phyloP scores from a whole-genome alignment of 257 asterid genomes.

The Penstemon eatonii region DNA sequence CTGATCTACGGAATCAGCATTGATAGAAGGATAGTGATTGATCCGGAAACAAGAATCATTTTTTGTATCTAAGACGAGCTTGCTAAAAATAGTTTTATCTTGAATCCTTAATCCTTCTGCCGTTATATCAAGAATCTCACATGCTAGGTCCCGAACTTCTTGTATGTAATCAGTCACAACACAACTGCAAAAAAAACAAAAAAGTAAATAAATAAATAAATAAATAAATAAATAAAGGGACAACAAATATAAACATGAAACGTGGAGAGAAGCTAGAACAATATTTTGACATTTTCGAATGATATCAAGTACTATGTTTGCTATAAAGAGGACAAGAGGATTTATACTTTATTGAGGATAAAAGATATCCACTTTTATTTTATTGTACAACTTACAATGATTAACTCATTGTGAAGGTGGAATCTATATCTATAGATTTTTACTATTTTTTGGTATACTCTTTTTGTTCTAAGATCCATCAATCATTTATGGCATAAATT shows the following conservation, averaged over 20 bases:
- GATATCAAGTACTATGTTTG: conserved; percentile 23
- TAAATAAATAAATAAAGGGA: too few species aligned
- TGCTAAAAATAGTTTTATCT: conserved; percentile 47
- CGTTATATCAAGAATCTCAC: conserved; percentile 65
- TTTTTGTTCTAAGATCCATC: too few species aligned
- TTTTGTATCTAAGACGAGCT: conserved; percentile 45
- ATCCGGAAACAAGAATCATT: conserved; percentile 79
- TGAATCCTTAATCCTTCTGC: conserved; percentile 51
- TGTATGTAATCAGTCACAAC: conserved; percentile 56
- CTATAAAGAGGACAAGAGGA: conserved; percentile 2
- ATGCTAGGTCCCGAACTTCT: conserved; percentile 52
- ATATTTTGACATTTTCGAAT: conserved; percentile 17
- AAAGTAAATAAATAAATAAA: too few species aligned
- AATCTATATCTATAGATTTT: neutral
- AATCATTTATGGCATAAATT: too few species aligned
- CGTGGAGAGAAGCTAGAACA: too few species aligned
- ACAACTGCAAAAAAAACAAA: conserved; percentile 35
- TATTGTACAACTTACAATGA: neutral
- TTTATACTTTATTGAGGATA: neutral
- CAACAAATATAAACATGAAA: too few species aligned
- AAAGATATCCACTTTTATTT: neutral
- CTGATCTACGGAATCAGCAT: neutral
- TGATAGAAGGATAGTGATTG: conserved; percentile 64
- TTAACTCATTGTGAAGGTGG: neutral
- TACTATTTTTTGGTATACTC: neutral